Evolutionary conservation across 129 eudicot species (phyloP).

Genomic region (Artemisia tridentata): DNA sequence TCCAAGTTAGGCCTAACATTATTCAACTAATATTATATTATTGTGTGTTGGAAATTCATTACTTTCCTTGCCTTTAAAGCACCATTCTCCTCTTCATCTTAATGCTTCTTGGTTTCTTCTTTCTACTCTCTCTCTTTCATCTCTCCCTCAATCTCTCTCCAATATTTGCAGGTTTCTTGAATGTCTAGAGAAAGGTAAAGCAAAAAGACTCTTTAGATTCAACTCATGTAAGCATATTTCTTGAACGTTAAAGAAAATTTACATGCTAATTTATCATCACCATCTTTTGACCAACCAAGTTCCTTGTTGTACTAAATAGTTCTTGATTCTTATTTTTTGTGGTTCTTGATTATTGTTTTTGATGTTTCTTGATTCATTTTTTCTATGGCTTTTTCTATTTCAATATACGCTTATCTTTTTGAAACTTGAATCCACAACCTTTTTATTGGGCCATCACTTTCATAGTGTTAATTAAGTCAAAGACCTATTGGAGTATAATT

Average conservation of each 20-base stretch:
- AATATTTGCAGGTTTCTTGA: constrained; percentile 32
- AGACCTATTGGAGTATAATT: too few relatives aligned
- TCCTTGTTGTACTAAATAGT: not conserved
- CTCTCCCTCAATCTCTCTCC: constrained; percentile 15
- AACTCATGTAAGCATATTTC: constrained; percentile 22
- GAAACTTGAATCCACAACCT: too few relatives aligned
- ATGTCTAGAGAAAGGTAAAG: constrained; percentile 57
- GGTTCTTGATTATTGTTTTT: too few relatives aligned
- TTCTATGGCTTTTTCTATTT: too few relatives aligned
- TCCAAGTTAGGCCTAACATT: constrained; percentile 38
- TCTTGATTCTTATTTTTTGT: constrained; percentile 2
- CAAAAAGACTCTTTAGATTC: constrained; percentile 22
- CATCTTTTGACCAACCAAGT: not conserved
- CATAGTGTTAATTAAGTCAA: too few relatives aligned
- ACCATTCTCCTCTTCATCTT: constrained; percentile 37
- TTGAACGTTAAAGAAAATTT: not conserved
- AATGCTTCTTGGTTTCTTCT: constrained; percentile 33
- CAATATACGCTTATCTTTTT: too few relatives aligned
- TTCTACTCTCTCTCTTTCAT: constrained; percentile 12
- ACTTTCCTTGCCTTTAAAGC: constrained; percentile 60
- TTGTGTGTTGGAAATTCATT: constrained; percentile 17
- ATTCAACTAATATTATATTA: constrained; percentile 14
- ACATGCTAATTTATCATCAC: not conserved
- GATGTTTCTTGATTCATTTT: too few relatives aligned
- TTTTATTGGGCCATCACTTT: too few relatives aligned